Base-by-base conservation (phyloP, 306 rosid species). In the Lithocarpus polystachyus region DNA sequence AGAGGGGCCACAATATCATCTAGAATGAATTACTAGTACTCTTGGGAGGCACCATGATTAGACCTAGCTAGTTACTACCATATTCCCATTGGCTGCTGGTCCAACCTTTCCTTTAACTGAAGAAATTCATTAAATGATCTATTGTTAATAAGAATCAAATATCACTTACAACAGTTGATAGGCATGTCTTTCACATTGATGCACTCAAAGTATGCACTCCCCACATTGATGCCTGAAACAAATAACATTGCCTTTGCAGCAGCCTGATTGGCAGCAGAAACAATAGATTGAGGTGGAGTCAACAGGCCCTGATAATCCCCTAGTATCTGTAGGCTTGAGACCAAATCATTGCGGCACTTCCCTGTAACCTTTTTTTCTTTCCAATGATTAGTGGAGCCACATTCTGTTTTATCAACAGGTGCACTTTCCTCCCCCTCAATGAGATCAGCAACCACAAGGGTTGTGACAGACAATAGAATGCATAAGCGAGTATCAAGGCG, bases 251-350 rank as follows among this genome's bases (percentile, higher is more conserved):
- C 96, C 78, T 95, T 95, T 31, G 94, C 96, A 64, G 93, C 98
- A 56, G 96, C 99, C 87, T 95, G 98, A 89, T 95, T 93, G 54
- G 93, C 92, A 29, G 94, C 90, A 76, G 90, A 56, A 71, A 85
- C 82, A 80, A 89, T 88, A 69, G 88, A 85, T 56, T 85, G 92
- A 77, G 98, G 98, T 56, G 99, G 97, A 79, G 90, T 72, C 76
- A 93, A 89, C 92, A 95, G 82, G 76, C 92, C 86, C 77, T 91
- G 96, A 80, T 90, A 91, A 81, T 95, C 97, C 45, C 99, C 98
- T 86, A 95, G 80, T 60, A 87, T 83, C 84, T 89, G 94, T 54
- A 95, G 84, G 87, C 99, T 95, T 13, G 96, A 86, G 60, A 89
- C 87, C 79, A 95, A 85, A 77, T 83, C 97, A 77, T 80, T 53